Percentiles rank a stretch among this genome's conserved stretches.
Evolutionary conservation across 805 yeast genomes (phyloP).

Genomic region (Kurtzmaniella cleridarum): DNA sequence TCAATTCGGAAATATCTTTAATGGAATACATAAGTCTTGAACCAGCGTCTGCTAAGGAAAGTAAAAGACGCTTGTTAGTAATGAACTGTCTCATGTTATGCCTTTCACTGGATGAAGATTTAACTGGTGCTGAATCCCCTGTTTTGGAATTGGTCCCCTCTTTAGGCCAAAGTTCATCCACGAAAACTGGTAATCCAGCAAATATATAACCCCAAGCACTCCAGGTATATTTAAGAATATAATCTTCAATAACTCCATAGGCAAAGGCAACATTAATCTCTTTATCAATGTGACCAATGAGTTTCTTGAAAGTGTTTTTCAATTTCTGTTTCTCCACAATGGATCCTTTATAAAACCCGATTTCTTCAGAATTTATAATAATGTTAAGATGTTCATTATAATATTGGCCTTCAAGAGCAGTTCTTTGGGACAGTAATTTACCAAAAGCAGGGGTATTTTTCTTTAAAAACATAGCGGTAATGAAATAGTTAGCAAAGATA

Average conservation of each 20-base stretch:
- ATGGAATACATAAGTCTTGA: constrained; percentile 91
- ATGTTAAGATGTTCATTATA: constrained; percentile 81
- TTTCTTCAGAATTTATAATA: constrained; percentile 87
- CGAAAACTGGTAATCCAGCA: constrained; percentile 82
- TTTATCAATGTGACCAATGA: constrained; percentile 48
- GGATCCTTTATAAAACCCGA: constrained; percentile 90
- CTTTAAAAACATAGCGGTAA: constrained; percentile 73
- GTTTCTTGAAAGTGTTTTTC: constrained; percentile 48
- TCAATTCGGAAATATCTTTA: constrained; percentile 83
- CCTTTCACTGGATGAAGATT: constrained; percentile 35
- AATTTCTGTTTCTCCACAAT: constrained; percentile 68
- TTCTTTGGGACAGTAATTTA: constrained; percentile 61
- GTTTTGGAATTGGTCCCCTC: constrained; percentile 8
- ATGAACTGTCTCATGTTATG: constrained; percentile 81
- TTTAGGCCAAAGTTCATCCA: constrained; percentile 44
- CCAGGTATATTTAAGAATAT: constrained; percentile 87
- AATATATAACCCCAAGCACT: constrained; percentile 91
- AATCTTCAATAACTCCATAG: constrained; percentile 77
- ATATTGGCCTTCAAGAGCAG: constrained; percentile 82
- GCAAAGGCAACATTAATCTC: constrained; percentile 56
- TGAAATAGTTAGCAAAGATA: constrained; percentile 71
- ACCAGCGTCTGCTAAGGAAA: constrained; percentile 92
- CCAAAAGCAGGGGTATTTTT: constrained; percentile 82
- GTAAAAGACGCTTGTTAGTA: constrained; percentile 84
- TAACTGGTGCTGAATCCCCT: constrained; percentile 7